Evolutionary conservation across 805 yeast species (phyloP).

Genomic region (Myxozyma kluyveri): DNA sequence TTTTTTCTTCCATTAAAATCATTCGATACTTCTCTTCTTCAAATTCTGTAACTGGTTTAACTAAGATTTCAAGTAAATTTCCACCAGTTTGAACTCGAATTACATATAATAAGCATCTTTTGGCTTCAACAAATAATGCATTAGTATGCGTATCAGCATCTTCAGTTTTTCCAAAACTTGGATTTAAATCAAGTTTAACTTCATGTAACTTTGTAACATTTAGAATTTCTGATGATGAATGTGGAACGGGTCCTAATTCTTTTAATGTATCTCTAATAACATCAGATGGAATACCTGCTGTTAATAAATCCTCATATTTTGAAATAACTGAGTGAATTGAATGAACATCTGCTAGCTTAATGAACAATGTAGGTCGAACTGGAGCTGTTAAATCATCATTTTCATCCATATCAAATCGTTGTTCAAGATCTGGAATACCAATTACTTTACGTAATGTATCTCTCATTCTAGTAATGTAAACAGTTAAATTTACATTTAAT

Average conservation of each 20-base stretch:
- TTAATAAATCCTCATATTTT: conserved; percentile 34
- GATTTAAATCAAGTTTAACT: conserved; percentile 58
- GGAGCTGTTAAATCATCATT: conserved; percentile 67
- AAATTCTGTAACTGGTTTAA: conserved; percentile 60
- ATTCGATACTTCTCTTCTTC: conserved; percentile 67
- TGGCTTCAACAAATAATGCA: conserved; percentile 68
- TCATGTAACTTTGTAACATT: conserved; percentile 53
- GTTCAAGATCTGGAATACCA: conserved; percentile 56
- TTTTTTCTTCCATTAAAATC: conserved; percentile 50
- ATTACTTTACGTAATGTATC: conserved; percentile 49
- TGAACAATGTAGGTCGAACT: conserved; percentile 42
- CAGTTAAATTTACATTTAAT: conserved; percentile 64
- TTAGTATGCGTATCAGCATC: conserved; percentile 56
- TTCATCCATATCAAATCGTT: conserved; percentile 57
- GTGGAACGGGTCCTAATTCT: conserved; percentile 45
- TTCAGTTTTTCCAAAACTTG: conserved; percentile 44
- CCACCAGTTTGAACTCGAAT: conserved; percentile 74
- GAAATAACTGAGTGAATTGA: conserved; percentile 41
- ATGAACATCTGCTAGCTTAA: conserved; percentile 41
- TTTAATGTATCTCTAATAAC: conserved; percentile 48
- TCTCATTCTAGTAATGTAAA: conserved; percentile 49
- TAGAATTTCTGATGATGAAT: conserved; percentile 47
- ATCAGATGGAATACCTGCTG: conserved; percentile 46
- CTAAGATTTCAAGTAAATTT: conserved; percentile 64
- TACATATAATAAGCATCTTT: conserved; percentile 76